phyloP scores from a whole-genome alignment of 1,284 basidiomycete genomes.

The Ustilago cynodontis region DNA sequence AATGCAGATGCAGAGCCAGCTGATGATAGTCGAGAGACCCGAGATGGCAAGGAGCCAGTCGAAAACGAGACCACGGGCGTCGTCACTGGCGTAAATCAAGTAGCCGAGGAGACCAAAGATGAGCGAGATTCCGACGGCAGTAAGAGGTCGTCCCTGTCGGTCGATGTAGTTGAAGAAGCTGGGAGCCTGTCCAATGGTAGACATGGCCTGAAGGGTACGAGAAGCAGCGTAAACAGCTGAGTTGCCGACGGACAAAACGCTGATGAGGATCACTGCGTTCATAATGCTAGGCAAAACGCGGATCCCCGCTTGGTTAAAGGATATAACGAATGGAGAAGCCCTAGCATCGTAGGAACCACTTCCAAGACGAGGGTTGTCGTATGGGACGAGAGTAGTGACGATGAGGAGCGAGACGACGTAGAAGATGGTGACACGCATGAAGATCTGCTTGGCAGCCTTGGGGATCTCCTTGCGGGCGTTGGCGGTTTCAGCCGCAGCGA shows the following conservation, averaged over 20 bases:
- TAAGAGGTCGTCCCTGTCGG: slow-evolving; percentile 73
- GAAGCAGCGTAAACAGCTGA: slow-evolving; percentile 70
- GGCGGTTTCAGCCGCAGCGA: slow-evolving; percentile 76
- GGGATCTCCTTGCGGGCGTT: slow-evolving; percentile 73
- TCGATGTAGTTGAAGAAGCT: slow-evolving; percentile 72
- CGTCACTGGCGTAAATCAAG: slow-evolving; percentile 70
- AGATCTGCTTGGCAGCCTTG: slow-evolving; percentile 72
- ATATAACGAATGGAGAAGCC: slow-evolving; percentile 73
- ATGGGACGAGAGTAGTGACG: slow-evolving; percentile 75
- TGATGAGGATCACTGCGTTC: slow-evolving; percentile 72
- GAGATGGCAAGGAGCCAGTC: slow-evolving; percentile 73
- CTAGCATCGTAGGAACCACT: slow-evolving; percentile 69
- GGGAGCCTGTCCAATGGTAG: slow-evolving; percentile 71
- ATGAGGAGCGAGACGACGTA: slow-evolving; percentile 74
- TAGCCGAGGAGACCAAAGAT: slow-evolving; percentile 63
- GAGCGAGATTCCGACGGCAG: slow-evolving; percentile 68
- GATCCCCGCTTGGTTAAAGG: slow-evolving; percentile 71
- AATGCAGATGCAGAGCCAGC: slow-evolving; percentile 67
- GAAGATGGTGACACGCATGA: slow-evolving; percentile 73
- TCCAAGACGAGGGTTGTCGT: slow-evolving; percentile 53
- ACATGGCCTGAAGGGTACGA: slow-evolving; percentile 69
- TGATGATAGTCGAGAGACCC: slow-evolving; percentile 73
- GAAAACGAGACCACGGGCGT: slow-evolving; percentile 69
- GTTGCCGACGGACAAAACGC: slow-evolving; percentile 71
- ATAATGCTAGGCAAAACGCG: slow-evolving; percentile 72